Conservation (phyloP, 2,329 filamentous ascomycete species). For the Scytalidium lignicola region DNA sequence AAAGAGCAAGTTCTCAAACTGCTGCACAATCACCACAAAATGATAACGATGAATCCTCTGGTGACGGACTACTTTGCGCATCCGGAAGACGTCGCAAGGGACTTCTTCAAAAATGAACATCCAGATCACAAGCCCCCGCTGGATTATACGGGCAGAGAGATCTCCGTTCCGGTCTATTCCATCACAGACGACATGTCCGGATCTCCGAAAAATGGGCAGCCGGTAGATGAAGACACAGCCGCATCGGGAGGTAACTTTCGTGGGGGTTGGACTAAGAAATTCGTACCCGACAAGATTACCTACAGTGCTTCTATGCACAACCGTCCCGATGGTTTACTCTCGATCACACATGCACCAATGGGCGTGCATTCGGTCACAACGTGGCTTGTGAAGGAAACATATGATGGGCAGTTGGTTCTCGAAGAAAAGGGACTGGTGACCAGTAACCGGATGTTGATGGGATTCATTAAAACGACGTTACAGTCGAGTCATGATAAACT, state of each 20-base stretch:
- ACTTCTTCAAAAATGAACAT: constrained; percentile 36
- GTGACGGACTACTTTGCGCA: constrained; percentile 66
- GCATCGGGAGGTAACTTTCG: constrained; percentile 35
- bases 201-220: constrained; percentile 63
- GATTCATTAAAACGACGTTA: constrained; percentile 75
- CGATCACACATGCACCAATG: constrained; percentile 26
- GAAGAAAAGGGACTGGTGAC: constrained; percentile 75
- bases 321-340: constrained; percentile 16
- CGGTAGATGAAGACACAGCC: constrained; percentile 51
- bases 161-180: constrained; percentile 16
- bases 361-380: constrained; percentile 53
- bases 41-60: constrained; percentile 83
- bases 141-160: not conserved
- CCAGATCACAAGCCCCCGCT: constrained; percentile 55
- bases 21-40: constrained; percentile 70
- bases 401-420: constrained; percentile 67
- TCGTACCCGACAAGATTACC: constrained; percentile 19
- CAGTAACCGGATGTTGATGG: constrained; percentile 69
- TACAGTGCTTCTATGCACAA: constrained; percentile 19
- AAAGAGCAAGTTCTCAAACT: constrained; percentile 64
- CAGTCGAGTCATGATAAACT: constrained; percentile 68
- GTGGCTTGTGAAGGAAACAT: constrained; percentile 62
- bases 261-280: constrained; percentile 57
- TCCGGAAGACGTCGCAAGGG: constrained; percentile 35
- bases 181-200: constrained; percentile 30